A percentile compares a stretch with the other conserved stretches of the same genome.
These are phyloP conservation scores for Talaromyces sp. DNA, from an alignment of 2,329 filamentous ascomycete genomes.

Conservation along the genomic window DNA sequence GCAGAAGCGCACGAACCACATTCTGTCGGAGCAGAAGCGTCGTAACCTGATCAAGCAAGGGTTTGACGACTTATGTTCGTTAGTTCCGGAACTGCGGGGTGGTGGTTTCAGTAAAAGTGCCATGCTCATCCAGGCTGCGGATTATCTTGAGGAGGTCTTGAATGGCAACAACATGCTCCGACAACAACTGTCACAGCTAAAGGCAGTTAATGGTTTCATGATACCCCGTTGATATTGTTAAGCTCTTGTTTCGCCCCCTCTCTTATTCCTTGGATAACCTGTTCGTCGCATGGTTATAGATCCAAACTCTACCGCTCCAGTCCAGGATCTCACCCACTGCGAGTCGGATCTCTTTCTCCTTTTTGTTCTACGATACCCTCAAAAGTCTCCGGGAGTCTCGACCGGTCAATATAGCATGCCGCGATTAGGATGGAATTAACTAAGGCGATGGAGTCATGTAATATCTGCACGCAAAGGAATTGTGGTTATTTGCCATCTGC, in stretches of 20 bases:
- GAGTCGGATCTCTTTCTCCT: not conserved
- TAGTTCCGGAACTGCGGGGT: slow-evolving; percentile 69
- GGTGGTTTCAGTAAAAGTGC: slow-evolving; percentile 79
- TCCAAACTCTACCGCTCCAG: not conserved
- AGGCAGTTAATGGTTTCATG: slow-evolving; percentile 31
- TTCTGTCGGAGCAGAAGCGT: slow-evolving; percentile 80
- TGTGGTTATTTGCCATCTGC: not conserved
- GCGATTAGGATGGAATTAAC: not conserved
- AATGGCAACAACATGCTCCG: slow-evolving; percentile 61
- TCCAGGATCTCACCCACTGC: not conserved
- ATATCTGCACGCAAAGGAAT: not conserved
- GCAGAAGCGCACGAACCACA: slow-evolving; percentile 81
- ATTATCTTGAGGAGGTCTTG: slow-evolving; percentile 70
- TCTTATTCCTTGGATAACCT: not conserved
- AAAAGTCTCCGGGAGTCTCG: slow-evolving; percentile 1
- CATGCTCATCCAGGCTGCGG: slow-evolving; percentile 67
- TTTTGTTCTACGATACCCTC: slow-evolving; percentile 10
- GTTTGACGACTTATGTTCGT: slow-evolving; percentile 70
- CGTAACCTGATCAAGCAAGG: slow-evolving; percentile 75
- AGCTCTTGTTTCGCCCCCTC: slow-evolving; percentile 6
- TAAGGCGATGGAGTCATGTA: not conserved
- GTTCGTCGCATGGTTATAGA: not conserved
- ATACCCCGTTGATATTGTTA: slow-evolving; percentile 29
- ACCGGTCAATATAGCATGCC: not conserved
- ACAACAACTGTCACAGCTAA: slow-evolving; percentile 49